A percentile compares a stretch with the other conserved stretches of the same genome.
Conservation (phyloP, 495 filamentous ascomycete genomes). For the Xylaria longipes region DNA sequence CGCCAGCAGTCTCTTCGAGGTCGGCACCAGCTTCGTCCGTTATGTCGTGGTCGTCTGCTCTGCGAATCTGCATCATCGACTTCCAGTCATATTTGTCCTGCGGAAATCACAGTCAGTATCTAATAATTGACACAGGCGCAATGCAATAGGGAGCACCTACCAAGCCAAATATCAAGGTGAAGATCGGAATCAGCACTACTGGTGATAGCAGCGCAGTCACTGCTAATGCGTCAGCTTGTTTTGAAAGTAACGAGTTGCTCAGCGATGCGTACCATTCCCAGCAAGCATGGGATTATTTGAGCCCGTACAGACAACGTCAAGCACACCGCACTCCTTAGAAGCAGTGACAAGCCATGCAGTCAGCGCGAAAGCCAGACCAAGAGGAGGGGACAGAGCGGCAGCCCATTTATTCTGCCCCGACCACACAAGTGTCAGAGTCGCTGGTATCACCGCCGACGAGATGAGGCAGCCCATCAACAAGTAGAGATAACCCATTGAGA, state of each 20-base stretch:
- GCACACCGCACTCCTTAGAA: conserved; percentile 72
- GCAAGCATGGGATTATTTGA: conserved; percentile 89
- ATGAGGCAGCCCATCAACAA: conserved; percentile 94
- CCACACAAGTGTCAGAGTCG: conserved; percentile 82
- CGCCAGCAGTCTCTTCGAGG: conserved; percentile 60
- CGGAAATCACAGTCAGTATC: conserved; percentile 4
- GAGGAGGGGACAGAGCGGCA: conserved; percentile 73
- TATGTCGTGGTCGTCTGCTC: conserved; percentile 82
- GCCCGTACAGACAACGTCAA: conserved; percentile 79
- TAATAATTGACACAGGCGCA: background rate
- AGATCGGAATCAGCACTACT: conserved; percentile 75
- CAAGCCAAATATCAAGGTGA: conserved; percentile 61
- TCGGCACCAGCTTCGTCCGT: conserved; percentile 72
- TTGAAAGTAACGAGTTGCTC: background rate
- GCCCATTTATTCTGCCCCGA: conserved; percentile 82
- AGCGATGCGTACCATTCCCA: conserved; percentile 62
- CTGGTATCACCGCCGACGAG: conserved; percentile 82
- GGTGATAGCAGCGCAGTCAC: conserved; percentile 79
- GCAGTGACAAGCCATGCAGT: conserved; percentile 93
- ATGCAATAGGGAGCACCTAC: background rate
- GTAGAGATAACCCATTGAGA: conserved; percentile 68
- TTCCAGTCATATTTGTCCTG: conserved; percentile 87
- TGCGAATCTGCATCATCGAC: conserved; percentile 83
- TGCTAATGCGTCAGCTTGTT: conserved; percentile 10
- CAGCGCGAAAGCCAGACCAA: conserved; percentile 77